Conservation (phyloP, 441 rosid genomes). For the Euphorbia schlechtendalii region DNA sequence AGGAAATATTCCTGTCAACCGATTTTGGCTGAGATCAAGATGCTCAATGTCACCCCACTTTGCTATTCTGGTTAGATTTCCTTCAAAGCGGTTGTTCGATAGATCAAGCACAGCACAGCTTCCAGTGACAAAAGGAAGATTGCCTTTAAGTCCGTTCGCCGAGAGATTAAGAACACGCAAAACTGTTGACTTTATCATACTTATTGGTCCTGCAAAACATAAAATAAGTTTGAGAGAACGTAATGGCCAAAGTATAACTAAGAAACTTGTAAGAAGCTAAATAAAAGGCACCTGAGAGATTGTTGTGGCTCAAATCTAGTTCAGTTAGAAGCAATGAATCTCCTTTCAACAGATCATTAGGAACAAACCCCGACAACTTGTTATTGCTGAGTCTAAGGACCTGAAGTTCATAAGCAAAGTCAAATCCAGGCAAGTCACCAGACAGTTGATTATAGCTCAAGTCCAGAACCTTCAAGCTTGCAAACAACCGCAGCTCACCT, state of each 20-base stretch:
- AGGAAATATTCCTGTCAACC: conserved; percentile 66
- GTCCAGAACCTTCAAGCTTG: conserved; percentile 72
- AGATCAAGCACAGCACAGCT: conserved; percentile 74
- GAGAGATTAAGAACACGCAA: conserved; percentile 69
- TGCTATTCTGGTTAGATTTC: conserved; percentile 63
- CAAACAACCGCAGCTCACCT: conserved; percentile 55
- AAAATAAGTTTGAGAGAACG: conserved; percentile 22
- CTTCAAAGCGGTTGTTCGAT: conserved; percentile 77
- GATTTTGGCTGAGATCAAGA: conserved; percentile 88
- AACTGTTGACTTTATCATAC: conserved; percentile 71
- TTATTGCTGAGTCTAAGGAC: conserved; percentile 87
- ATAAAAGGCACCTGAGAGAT: conserved; percentile 67
- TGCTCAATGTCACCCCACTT: conserved; percentile 82
- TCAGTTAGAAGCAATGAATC: conserved; percentile 74
- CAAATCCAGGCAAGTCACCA: conserved; percentile 91
- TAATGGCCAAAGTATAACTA: conserved; percentile 1
- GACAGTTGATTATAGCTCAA: conserved; percentile 81
- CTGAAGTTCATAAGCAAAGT: conserved; percentile 83
- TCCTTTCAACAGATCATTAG: conserved; percentile 78
- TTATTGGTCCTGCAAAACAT: conserved; percentile 61
- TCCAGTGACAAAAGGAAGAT: conserved; percentile 86
- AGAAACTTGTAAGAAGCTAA: conserved; percentile 6
- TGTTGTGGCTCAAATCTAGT: conserved; percentile 86
- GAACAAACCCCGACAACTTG: conserved; percentile 72
- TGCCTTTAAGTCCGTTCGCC: conserved; percentile 68